A percentile compares a stretch with the other conserved stretches of the same genome.
Evolutionary conservation across 306 rosid species (phyloP).

Genomic region (Malus sieversii): DNA sequence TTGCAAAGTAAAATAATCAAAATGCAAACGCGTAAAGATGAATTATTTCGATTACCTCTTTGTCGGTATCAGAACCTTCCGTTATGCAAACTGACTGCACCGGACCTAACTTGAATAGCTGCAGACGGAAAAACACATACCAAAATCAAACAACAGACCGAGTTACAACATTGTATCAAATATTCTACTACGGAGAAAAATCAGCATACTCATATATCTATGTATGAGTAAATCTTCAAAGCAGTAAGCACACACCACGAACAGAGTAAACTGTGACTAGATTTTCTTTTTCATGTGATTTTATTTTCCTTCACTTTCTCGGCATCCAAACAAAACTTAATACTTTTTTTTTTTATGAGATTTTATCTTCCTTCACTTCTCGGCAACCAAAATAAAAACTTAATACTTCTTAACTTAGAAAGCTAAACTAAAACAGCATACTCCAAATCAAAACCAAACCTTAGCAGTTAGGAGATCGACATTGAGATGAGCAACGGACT

Average conservation of each 20-base stretch:
- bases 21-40: neutral
- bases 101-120: constrained; percentile 67
- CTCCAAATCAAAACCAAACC: constrained; percentile 33
- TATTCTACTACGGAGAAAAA: neutral
- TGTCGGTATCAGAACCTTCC: constrained; percentile 36
- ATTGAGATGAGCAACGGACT: constrained; percentile 18
- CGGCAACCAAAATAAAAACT: neutral
- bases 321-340: neutral
- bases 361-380: constrained; percentile 1
- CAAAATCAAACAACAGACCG: neutral
- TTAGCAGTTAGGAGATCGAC: constrained; percentile 54
- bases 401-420: neutral
- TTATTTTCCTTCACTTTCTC: constrained; percentile 9
- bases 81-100: constrained; percentile 59
- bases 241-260: neutral
- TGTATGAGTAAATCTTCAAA: neutral
- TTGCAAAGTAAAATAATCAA: neutral
- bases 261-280: neutral
- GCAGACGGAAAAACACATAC: constrained; percentile 19
- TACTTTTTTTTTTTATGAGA: neutral
- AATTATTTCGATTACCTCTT: constrained; percentile 37
- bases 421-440: neutral
- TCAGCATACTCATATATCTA: neutral
- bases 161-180: neutral
- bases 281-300: neutral